Base-by-base conservation (phyloP, 352 stramenopile genomes). In the Phytopythium vexans region DNA sequence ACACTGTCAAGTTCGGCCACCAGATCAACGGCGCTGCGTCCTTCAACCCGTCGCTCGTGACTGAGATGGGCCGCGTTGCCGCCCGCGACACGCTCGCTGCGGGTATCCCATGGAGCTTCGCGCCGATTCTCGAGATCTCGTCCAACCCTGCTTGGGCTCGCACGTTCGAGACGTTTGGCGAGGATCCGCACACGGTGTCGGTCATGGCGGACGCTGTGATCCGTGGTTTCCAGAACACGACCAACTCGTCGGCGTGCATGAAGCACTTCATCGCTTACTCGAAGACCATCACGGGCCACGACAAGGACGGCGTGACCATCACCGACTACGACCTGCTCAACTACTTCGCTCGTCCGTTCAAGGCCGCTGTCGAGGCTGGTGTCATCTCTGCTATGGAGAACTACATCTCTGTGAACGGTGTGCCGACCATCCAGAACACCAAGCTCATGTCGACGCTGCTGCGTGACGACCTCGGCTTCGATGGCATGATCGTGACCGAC, bases 401-500 rank as follows among this genome's bases (percentile, higher is more conserved):
- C 54, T 98, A 97, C 70, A 94, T 87, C 47, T 89, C 93, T 52
- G 53, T 94, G 39, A 95, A 95, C 56, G 87, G 86, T 21, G 77
- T 97, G 3, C 90, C 92, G 0, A 74, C 96, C 4, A 72, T 94
- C 1, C 73, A 77, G 10, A 97, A 88, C 39, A 68, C 63, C 3
- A 77, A 88, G 41, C 72, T 88, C 38, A 46, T 96, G 14, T 57
- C 71, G 10, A 70, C 77, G 11, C 49, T 97, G 33, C 56, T 97
- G n/a, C 71, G 90, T 15, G 44, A 80, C 11, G 64, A 93, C 40
- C 58, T 97, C n/a, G n/a, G n/a, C n/a, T n/a, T n/a, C n/a, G n/a
- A n/a, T n/a, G n/a, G n/a, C n/a, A n/a, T n/a, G n/a, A 52, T 96
- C 39, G 86, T 97, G n/a, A 97, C 90, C 0, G 90, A 97, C 58